Evolutionary conservation across 148 eudicot species (phyloP).

Genomic region (Amaranthus palmeri): DNA sequence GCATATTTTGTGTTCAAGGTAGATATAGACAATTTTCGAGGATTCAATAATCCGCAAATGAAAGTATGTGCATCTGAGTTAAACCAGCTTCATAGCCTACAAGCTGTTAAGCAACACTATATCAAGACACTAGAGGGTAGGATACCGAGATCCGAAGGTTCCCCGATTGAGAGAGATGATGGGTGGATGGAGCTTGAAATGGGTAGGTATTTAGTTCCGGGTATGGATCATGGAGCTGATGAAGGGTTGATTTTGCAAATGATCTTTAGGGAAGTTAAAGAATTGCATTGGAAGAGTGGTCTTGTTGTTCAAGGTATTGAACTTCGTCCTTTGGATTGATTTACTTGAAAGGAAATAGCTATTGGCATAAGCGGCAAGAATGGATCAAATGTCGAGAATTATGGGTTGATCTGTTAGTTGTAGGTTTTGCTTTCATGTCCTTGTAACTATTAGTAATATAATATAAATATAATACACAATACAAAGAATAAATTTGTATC

Average conservation of each 20-base stretch:
- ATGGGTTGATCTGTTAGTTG: too few species aligned
- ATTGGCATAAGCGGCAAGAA: too few species aligned
- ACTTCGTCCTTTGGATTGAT: conserved; percentile 9
- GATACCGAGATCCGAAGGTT: background rate
- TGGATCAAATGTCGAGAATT: too few species aligned
- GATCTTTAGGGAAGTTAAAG: background rate
- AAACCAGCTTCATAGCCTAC: background rate
- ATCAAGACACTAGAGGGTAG: background rate
- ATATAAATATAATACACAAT: too few species aligned
- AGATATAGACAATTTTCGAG: background rate
- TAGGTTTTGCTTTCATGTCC: too few species aligned
- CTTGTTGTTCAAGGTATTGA: conserved; percentile 13
- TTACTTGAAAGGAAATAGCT: background rate
- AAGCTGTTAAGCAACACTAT: background rate
- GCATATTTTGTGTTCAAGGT: conserved; percentile 38
- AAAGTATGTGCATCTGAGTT: background rate
- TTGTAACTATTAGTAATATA: too few species aligned
- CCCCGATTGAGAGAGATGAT: background rate
- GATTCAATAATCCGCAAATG: conserved; percentile 10
- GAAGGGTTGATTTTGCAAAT: background rate
- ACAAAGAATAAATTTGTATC: too few species aligned
- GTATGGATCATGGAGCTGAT: background rate
- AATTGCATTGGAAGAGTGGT: background rate
- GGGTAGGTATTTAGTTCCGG: conserved; percentile 5
- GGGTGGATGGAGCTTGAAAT: conserved; percentile 17